A percentile compares a stretch with the other conserved stretches of the same genome.
These are phyloP conservation scores for Gastrolobium bilobum DNA, from an alignment of 306 rosid genomes.

Conservation along the genomic window DNA sequence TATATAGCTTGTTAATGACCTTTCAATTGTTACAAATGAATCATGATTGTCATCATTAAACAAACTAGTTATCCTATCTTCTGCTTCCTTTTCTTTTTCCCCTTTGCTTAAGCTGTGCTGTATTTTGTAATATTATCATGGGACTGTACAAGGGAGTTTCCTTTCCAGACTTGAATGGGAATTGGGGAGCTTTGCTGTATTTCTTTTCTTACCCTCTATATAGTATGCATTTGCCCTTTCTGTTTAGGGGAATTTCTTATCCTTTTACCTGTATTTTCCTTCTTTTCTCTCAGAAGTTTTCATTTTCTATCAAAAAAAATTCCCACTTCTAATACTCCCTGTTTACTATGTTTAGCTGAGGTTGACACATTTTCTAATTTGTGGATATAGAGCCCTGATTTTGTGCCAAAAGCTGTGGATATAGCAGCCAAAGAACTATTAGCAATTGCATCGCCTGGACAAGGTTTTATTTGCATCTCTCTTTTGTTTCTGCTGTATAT, in stretches of 20 bases:
- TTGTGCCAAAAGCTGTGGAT: slow-evolving; percentile 74
- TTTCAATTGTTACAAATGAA: neutral
- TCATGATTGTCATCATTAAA: neutral
- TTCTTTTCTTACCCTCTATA: neutral
- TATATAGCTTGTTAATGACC: neutral
- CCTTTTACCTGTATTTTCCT: slow-evolving; percentile 6
- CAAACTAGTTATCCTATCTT: neutral
- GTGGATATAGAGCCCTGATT: slow-evolving; percentile 70
- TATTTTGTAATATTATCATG: slow-evolving; percentile 11
- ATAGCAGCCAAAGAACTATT: slow-evolving; percentile 80
- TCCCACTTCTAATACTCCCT: slow-evolving; percentile 4
- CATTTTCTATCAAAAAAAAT: neutral
- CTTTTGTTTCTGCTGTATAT: slow-evolving; percentile 19
- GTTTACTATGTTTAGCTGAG: slow-evolving; percentile 27
- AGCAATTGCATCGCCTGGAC: slow-evolving; percentile 86
- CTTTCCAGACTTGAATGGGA: slow-evolving; percentile 14
- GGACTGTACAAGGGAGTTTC: slow-evolving; percentile 16
- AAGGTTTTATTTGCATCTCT: slow-evolving; percentile 62
- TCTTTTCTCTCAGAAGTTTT: neutral
- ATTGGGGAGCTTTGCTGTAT: neutral
- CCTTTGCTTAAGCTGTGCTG: neutral
- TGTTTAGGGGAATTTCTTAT: neutral
- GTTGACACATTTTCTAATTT: slow-evolving; percentile 43
- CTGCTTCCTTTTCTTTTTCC: neutral
- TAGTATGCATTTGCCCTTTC: neutral